Percentiles rank a stretch among this genome's conserved stretches.
phyloP scores from a whole-genome alignment of 176 grass and related monocot genomes.

The Aechmea fasciata region DNA sequence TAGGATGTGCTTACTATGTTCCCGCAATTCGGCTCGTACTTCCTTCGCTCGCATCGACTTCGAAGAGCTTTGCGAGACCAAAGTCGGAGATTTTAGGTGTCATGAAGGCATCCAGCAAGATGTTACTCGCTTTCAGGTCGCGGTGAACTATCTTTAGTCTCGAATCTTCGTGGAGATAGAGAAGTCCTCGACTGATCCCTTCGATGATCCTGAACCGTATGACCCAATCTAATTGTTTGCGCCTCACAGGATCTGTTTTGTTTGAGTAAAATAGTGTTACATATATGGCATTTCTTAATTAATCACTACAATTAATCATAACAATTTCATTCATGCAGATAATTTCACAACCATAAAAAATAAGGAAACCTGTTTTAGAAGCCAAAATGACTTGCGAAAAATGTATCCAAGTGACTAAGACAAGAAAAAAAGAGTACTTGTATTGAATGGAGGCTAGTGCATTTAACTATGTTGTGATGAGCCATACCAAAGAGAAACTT shows the following conservation, averaged over 20 bases:
- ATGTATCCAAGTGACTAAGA: neutral
- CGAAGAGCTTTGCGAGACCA: slow-evolving; percentile 44
- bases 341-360: too few species aligned
- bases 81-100: slow-evolving; percentile 65
- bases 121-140: slow-evolving; percentile 43
- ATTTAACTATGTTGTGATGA: neutral
- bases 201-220: slow-evolving; percentile 38
- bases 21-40: slow-evolving; percentile 43
- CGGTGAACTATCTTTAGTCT: slow-evolving; percentile 44
- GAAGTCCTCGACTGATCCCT: slow-evolving; percentile 37
- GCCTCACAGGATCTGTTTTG: slow-evolving; percentile 21
- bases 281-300: neutral
- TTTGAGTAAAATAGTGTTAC: neutral
- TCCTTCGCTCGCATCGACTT: slow-evolving; percentile 10
- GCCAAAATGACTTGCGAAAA: neutral
- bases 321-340: neutral
- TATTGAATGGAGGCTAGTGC: neutral
- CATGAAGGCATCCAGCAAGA: slow-evolving; percentile 41
- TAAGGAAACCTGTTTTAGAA: too few species aligned
- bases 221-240: slow-evolving; percentile 19
- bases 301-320: neutral
- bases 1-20: slow-evolving; percentile 17
- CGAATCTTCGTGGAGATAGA: slow-evolving; percentile 60
- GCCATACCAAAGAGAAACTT: slow-evolving; percentile 32
- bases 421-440: neutral